Evolutionary conservation across 768 basidiomycete species (phyloP), one percentile per base, ranked within the genome.

Genomic region (Amanita inopinata): DNA sequence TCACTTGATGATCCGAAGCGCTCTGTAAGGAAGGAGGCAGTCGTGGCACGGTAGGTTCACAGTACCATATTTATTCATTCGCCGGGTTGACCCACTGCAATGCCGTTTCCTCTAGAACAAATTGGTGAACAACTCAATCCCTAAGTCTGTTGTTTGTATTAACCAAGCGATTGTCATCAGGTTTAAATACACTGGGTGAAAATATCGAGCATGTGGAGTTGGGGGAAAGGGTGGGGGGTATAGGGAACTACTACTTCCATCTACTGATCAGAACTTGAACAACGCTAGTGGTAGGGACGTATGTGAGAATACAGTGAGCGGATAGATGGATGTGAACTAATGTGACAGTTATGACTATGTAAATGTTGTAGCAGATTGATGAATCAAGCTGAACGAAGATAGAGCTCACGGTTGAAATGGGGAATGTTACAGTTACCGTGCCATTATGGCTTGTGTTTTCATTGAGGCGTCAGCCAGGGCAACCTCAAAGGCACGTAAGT

Each of bases 1-100:
- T 76, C 73, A 3, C 60, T 98, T 35, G 96, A 98, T 56, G 96
- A 98, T 62, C 87, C 87, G n/a, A 84, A 82, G 56, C 69, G 85
- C 46, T 62, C 63, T 2, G 92, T 99, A 5, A 70, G 96, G 40
- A 81, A 77, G 52, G 88, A 86, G 53, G 94, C 92, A 1, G 96
- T 98, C 2, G 80, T 90, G 51, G 83, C 90, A 24, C 63, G 71
- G 70, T 69, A 45, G 46, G 60, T 54, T 18, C 23, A 27, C 22
- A 15, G 10, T 38, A 38, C 31, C 24, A 19, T 15, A 14, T 27
- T 36, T 34, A 28, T 23, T 17, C 36, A 15, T n/a, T 27, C 5
- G 22, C 28, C 12, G 40, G 9, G 20, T 50, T 33, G 20, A 38
- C 40, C 14, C 20, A 35, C 17, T n/a, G 32, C 25, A 23, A 34